These are phyloP conservation scores for Arctium minus DNA, from an alignment of 129 eudicot genomes.

Conservation along the genomic window DNA sequence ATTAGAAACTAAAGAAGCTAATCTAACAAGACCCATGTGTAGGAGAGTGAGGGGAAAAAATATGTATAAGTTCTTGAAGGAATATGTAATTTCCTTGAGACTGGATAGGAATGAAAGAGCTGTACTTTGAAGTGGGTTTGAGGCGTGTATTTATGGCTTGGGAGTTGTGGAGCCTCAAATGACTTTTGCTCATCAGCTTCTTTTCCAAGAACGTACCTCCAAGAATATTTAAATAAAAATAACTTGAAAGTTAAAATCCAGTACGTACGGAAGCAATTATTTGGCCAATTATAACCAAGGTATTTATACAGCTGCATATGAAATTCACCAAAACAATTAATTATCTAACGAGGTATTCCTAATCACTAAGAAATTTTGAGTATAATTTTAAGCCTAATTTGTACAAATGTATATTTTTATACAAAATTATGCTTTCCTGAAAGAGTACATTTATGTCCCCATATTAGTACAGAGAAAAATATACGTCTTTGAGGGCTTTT, in stretches of 20 bases:
- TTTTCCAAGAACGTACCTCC: constrained; percentile 9
- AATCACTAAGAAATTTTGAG: background rate
- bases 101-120: background rate
- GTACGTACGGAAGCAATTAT: background rate
- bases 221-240: background rate
- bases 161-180: background rate
- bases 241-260: background rate
- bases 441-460: no score
- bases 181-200: background rate
- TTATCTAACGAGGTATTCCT: background rate
- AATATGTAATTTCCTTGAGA: background rate
- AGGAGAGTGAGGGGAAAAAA: background rate
- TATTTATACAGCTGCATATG: background rate
- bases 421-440: no score
- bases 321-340: background rate
- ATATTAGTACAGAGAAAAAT: no score
- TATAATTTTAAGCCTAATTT: background rate
- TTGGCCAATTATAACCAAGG: background rate
- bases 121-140: background rate
- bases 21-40: constrained; percentile 4
- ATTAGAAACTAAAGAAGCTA: background rate
- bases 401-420: background rate
- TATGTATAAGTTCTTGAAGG: background rate
- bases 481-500: no score
- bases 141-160: constrained; percentile 1